A percentile compares a stretch with the other conserved stretches of the same genome.
Conservation (phyloP, 202 grass and related monocot genomes). For the Carex sylvatica region DNA sequence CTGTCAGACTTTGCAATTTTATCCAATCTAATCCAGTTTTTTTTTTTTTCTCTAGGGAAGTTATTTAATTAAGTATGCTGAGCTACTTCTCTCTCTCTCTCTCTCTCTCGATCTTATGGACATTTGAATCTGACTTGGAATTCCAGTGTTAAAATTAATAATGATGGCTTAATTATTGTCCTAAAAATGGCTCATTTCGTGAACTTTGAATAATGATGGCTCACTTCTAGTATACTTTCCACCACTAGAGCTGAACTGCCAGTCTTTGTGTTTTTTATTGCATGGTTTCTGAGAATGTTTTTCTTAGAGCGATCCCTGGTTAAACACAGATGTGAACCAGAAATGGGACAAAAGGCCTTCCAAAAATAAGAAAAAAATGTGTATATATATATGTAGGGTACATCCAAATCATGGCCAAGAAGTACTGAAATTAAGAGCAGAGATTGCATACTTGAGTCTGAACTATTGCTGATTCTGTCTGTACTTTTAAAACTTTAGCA, state of each 20-base stretch:
- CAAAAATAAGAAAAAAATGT: neutral
- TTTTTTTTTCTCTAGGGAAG: neutral
- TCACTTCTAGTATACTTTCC: neutral
- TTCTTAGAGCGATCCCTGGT: neutral
- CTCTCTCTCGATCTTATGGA: neutral
- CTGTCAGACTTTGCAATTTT: neutral
- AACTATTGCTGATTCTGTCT: slow-evolving; percentile 17
- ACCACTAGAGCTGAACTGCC: neutral
- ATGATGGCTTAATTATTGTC: neutral
- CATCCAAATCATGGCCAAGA: neutral
- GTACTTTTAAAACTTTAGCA: neutral
- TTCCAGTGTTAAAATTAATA: neutral
- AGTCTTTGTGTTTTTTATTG: neutral
- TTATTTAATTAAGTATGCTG: neutral
- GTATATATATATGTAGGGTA: neutral
- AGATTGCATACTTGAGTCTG: neutral
- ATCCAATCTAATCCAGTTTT: neutral
- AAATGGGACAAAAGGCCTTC: neutral
- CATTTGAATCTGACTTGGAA: neutral
- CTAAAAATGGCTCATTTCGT: neutral
- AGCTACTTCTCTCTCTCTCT: neutral
- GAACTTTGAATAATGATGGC: neutral
- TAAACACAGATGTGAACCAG: neutral
- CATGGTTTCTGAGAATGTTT: neutral
- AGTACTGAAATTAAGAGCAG: neutral